Evolutionary conservation across 257 asterid species (phyloP), one percentile per base, ranked within the genome.

Genomic region (Apocynum venetum): DNA sequence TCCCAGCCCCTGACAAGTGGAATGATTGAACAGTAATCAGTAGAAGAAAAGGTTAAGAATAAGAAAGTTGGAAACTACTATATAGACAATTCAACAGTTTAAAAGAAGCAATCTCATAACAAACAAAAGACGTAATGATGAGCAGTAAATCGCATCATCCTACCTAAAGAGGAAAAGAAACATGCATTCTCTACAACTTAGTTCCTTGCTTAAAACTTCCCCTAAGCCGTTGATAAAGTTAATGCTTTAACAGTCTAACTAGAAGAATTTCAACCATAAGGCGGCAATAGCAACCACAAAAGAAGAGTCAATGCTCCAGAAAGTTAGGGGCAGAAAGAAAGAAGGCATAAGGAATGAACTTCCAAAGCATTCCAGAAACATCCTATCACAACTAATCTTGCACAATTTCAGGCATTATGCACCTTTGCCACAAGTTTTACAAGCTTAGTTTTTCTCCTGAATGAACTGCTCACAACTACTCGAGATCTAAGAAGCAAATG

Each of bases 1-100:
- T 96, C 92, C 99, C 99, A 96, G 75, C 98, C 92, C 89, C 99
- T 96, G 86, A 82, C 53, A 78, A 13, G 10, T 40, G 52, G 41
- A 69, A 71, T 69, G 72, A 43, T 31, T 15, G 13, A 49, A 70
- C 35, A 78, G 25, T 56, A 79, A 40, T 15, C 52, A 59, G 56
- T 17, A 51, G 15, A 38, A 31, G 46, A 53, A 79, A 1, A 56
- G 41, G 60, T 66, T 79, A 31, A 25, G 31, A 41, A 63, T 19
- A 53, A 2, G 13, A 19, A 53, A 53, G n/a, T 17, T 15, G 4
- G 3, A 48, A 25, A 31, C 47, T 3, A 40, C 35, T 3, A 15
- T 31, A 47, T 68, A 47, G 47, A 19, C 36, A 59, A 48, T 31
- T n/a, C 46, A 59, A 4, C n/a, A 14, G 59, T 59, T 20, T 38